A percentile compares a stretch with the other conserved stretches of the same genome.
Evolutionary conservation across 768 basidiomycete species (phyloP).

Genomic region (Mycena vitilis): DNA sequence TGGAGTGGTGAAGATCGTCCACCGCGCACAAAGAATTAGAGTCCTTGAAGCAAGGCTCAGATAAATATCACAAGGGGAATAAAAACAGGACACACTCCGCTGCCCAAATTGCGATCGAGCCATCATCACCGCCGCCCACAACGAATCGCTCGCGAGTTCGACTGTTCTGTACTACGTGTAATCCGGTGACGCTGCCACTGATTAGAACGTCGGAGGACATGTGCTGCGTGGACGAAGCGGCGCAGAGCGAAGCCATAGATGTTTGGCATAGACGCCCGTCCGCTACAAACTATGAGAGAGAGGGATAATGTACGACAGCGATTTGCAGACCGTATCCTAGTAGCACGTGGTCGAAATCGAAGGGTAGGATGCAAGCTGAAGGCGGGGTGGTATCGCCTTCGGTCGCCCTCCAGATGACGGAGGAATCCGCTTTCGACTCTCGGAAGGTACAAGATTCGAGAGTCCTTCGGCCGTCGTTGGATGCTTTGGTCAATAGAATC

Average conservation of each 20-base stretch:
- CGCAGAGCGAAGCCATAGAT: constrained; percentile 55
- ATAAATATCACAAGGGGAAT: neutral
- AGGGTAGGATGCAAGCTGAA: constrained; percentile 56
- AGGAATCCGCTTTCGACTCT: constrained; percentile 7
- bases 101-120: constrained; percentile 81
- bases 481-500: constrained; percentile 35
- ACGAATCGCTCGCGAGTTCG: constrained; percentile 72
- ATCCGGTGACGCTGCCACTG: constrained; percentile 56
- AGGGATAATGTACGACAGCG: constrained; percentile 33
- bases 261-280: constrained; percentile 65
- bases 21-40: constrained; percentile 74
- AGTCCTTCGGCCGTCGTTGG: constrained; percentile 33
- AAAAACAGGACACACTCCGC: constrained; percentile 58
- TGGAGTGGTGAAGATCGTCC: constrained; percentile 79
- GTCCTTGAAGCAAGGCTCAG: constrained; percentile 53
- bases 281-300: constrained; percentile 46
- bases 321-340: constrained; percentile 70
- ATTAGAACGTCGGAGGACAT: constrained; percentile 61
- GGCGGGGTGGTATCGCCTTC: neutral
- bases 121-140: constrained; percentile 83
- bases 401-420: constrained; percentile 21
- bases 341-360: constrained; percentile 69
- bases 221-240: constrained; percentile 41
- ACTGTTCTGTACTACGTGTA: constrained; percentile 69
- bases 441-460: constrained; percentile 23